Percentiles rank a stretch among this genome's conserved stretches.
These are phyloP conservation scores for Hypoxylon sp. DNA, from an alignment of 2,329 filamentous ascomycete species.

Conservation along the genomic window DNA sequence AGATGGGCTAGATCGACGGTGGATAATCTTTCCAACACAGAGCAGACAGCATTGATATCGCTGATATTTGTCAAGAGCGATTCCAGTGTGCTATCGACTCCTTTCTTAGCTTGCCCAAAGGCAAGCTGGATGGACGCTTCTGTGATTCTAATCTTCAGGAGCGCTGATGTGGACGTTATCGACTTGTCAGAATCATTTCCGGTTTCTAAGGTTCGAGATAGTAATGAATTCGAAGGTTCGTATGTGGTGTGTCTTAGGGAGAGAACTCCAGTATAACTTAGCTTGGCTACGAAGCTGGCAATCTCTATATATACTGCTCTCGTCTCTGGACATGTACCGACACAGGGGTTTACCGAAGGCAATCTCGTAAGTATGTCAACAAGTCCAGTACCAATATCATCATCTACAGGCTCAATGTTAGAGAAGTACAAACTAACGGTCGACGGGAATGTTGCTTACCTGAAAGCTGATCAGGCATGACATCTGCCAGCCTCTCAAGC, in stretches of 20 bases:
- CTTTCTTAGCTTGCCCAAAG: slow-evolving; percentile 23
- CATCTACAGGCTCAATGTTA: slow-evolving; percentile 38
- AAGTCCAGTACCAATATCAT: slow-evolving; percentile 27
- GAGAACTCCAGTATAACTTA: background rate
- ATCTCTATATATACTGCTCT: slow-evolving; percentile 52
- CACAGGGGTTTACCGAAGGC: slow-evolving; percentile 28
- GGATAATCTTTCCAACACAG: slow-evolving; percentile 56
- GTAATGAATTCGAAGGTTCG: background rate
- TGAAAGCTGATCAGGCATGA: slow-evolving; percentile 57
- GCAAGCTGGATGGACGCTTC: slow-evolving; percentile 53
- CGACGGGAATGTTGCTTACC: slow-evolving; percentile 52
- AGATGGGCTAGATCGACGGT: slow-evolving; percentile 38
- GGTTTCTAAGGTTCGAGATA: slow-evolving; percentile 2
- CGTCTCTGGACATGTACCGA: slow-evolving; percentile 45
- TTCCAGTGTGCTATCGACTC: slow-evolving; percentile 41
- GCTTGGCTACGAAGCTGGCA: slow-evolving; percentile 44
- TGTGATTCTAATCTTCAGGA: slow-evolving; percentile 43
- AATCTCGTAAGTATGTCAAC: slow-evolving; percentile 42
- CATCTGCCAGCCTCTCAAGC: slow-evolving; percentile 64
- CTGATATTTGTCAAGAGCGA: slow-evolving; percentile 52
- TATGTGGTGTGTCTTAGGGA: slow-evolving; percentile 5
- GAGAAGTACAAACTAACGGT: background rate
- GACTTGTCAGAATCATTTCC: slow-evolving; percentile 7
- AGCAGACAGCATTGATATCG: slow-evolving; percentile 57
- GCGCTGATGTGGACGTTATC: slow-evolving; percentile 31